Conservation (phyloP, 495 filamentous ascomycete genomes). For the Penicillium psychrofluorescens region DNA sequence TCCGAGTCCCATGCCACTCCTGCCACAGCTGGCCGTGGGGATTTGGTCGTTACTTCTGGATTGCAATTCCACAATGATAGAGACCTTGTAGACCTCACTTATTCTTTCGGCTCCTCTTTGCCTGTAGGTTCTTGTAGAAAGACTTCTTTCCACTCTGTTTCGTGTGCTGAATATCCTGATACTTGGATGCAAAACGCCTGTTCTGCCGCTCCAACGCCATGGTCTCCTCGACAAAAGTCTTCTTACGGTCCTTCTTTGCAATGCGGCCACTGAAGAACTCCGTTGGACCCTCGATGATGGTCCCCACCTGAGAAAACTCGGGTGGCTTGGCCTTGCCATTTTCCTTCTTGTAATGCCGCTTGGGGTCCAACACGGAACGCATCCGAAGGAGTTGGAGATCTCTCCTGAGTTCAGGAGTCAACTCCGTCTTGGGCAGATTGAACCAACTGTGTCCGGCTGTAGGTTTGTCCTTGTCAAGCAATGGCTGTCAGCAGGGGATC, state of each 20-base stretch:
- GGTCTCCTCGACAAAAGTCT: conserved; percentile 84
- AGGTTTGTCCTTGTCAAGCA: conserved; percentile 41
- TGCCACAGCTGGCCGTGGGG: too few species aligned
- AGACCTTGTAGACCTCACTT: conserved; percentile 11
- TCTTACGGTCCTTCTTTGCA: conserved; percentile 79
- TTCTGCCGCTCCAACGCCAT: conserved; percentile 55
- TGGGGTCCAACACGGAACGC: conserved; percentile 81
- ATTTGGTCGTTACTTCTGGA: too few species aligned
- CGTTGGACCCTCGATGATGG: conserved; percentile 79
- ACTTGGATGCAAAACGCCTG: conserved; percentile 62
- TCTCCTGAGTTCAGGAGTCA: conserved; percentile 77
- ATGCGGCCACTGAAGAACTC: conserved; percentile 78
- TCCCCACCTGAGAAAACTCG: conserved; percentile 81
- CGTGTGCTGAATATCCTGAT: conserved; percentile 55
- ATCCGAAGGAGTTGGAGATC: conserved; percentile 84
- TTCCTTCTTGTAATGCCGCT: conserved; percentile 88
- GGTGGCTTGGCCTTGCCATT: conserved; percentile 58
- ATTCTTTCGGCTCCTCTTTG: conserved; percentile 41
- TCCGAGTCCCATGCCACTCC: too few species aligned
- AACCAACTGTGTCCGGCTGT: conserved; percentile 69
- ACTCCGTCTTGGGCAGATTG: conserved; percentile 71
- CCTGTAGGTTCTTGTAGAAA: conserved; percentile 60
- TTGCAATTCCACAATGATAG: neutral
- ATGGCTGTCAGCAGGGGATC: conserved; percentile 19
- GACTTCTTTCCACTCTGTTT: conserved; percentile 69